Percentiles rank a stretch among this genome's conserved stretches.
Conservation (phyloP, 768 basidiomycete species). For the Trametes gibbosa region DNA sequence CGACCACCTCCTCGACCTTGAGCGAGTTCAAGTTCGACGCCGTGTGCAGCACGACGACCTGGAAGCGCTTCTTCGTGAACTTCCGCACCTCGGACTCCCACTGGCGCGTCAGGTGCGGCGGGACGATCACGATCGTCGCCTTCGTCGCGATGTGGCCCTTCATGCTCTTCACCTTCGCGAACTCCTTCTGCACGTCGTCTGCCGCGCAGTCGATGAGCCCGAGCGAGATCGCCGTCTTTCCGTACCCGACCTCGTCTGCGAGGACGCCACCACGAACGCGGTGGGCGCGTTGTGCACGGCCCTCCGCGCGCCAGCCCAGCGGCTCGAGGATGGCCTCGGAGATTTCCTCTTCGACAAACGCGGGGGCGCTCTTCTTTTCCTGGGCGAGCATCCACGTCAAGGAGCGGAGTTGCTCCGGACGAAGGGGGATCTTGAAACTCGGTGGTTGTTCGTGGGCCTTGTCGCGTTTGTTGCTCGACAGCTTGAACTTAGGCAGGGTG, state of each 20-base stretch:
- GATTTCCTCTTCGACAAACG: conserved; percentile 93
- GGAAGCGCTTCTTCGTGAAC: conserved; percentile 63
- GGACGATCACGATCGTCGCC: conserved; percentile 82
- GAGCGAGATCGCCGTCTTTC: conserved; percentile 93
- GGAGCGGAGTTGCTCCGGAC: conserved; percentile 86
- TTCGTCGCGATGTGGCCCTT: conserved; percentile 73
- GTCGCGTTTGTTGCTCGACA: conserved; percentile 76
- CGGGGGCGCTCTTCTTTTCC: conserved; percentile 58
- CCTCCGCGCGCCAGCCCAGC: conserved; percentile 93
- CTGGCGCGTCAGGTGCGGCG: conserved; percentile 85
- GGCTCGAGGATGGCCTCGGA: conserved; percentile 85
- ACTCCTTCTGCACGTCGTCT: conserved; percentile 55
- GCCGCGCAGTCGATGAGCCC: conserved; percentile 78
- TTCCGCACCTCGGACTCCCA: conserved; percentile 87
- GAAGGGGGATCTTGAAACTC: conserved; percentile 69
- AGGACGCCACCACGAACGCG: conserved; percentile 85
- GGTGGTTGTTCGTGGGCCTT: conserved; percentile 72
- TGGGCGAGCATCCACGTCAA: conserved; percentile 89
- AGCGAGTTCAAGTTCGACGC: conserved; percentile 67
- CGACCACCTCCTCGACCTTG: conserved; percentile 69
- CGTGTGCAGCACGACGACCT: conserved; percentile 63
- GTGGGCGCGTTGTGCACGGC: conserved; percentile 75
- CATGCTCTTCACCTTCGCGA: conserved; percentile 44
- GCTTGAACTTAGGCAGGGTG: conserved; percentile 59
- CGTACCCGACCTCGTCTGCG: conserved; percentile 95